A percentile compares a stretch with the other conserved stretches of the same genome.
Conservation (phyloP, 1,284 basidiomycete genomes). For the Lentinus polychrous region DNA sequence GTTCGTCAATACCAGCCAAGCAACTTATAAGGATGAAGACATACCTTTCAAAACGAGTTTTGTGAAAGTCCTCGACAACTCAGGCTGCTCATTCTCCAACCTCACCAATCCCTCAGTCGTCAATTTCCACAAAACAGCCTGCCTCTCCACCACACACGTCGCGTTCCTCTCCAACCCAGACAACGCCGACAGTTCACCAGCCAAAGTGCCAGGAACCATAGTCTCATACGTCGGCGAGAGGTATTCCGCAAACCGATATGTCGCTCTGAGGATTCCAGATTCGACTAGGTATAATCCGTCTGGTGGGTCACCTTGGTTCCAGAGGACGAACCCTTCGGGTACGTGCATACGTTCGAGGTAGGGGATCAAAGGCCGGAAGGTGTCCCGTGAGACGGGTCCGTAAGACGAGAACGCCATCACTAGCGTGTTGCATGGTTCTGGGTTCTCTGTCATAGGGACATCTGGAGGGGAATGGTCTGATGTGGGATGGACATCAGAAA, state of each 20-base stretch:
- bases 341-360: slow-evolving; percentile 68
- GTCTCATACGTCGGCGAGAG: slow-evolving; percentile 69
- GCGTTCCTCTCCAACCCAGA: slow-evolving; percentile 76
- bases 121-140: slow-evolving; percentile 77
- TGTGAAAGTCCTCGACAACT: slow-evolving; percentile 60
- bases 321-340: slow-evolving; percentile 60
- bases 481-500: too few relatives aligned
- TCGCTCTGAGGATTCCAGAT: slow-evolving; percentile 75
- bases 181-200: slow-evolving; percentile 82
- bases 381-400: slow-evolving; percentile 39
- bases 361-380: slow-evolving; percentile 51
- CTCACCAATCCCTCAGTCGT: slow-evolving; percentile 45
- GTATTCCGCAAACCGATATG: slow-evolving; percentile 71
- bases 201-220: slow-evolving; percentile 89
- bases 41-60: slow-evolving; percentile 75
- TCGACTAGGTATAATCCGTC: slow-evolving; percentile 87
- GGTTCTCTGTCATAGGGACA: slow-evolving; percentile 11
- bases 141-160: slow-evolving; percentile 77
- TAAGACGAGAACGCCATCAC: slow-evolving; percentile 73
- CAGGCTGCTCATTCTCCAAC: slow-evolving; percentile 62
- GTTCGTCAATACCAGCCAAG: slow-evolving; percentile 5
- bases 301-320: slow-evolving; percentile 67
- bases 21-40: slow-evolving; percentile 18
- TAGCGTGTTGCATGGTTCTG: slow-evolving; percentile 61
- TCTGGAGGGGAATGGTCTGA: slow-evolving; percentile 21